These are phyloP conservation scores for Plantago coronopus DNA, from an alignment of 305 asterid species.

Conservation along the genomic window DNA sequence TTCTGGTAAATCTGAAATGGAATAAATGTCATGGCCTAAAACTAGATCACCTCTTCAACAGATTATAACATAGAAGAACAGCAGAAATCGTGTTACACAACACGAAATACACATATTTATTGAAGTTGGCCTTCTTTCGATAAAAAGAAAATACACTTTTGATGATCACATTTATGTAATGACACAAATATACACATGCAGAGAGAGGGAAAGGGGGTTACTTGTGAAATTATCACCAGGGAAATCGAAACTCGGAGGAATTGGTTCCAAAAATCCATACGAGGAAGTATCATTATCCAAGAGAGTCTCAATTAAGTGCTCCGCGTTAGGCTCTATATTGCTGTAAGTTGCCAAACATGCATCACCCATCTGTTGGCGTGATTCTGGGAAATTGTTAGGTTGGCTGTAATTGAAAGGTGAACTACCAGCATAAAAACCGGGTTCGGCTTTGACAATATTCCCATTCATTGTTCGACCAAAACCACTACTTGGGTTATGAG, in stretches of 20 bases:
- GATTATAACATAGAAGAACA: slow-evolving; percentile 1
- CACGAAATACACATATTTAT: too few relatives aligned
- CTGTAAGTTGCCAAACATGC: slow-evolving; percentile 38
- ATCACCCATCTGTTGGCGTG: slow-evolving; percentile 38
- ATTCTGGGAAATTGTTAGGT: slow-evolving; percentile 45
- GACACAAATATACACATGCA: not conserved
- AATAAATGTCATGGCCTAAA: slow-evolving; percentile 16
- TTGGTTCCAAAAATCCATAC: slow-evolving; percentile 14
- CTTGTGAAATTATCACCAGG: slow-evolving; percentile 57
- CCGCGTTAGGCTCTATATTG: slow-evolving; percentile 36
- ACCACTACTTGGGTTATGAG: slow-evolving; percentile 46
- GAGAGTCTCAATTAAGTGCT: slow-evolving; percentile 35
- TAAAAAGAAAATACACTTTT: not conserved
- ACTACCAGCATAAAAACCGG: slow-evolving; percentile 46
- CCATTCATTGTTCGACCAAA: slow-evolving; percentile 47
- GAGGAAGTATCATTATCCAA: slow-evolving; percentile 38
- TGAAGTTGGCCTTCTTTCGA: not conserved
- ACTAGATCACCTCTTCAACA: not conserved
- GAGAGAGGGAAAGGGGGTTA: slow-evolving; percentile 6
- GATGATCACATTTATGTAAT: not conserved
- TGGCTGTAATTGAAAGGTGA: slow-evolving; percentile 50
- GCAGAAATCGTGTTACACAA: slow-evolving; percentile 1
- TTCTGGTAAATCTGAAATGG: slow-evolving; percentile 39
- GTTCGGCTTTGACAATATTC: slow-evolving; percentile 55
- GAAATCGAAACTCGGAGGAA: slow-evolving; percentile 33